phyloP scores from a whole-genome alignment of 2,329 filamentous ascomycete genomes.

The Aspergillus jensenii region DNA sequence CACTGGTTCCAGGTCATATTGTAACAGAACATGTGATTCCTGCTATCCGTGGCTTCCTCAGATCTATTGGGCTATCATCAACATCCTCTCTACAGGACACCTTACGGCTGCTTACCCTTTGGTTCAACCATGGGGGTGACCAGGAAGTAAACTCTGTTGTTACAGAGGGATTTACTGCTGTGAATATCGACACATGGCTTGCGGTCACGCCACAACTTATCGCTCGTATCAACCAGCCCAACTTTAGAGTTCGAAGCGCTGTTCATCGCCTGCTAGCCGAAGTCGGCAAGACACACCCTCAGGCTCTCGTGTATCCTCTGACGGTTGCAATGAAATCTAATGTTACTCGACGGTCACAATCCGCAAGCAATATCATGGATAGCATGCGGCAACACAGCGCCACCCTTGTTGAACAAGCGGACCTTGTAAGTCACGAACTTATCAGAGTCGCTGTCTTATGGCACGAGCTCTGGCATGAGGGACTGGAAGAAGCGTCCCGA shows the following conservation, averaged over 20 bases:
- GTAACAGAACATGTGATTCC: constrained; percentile 89
- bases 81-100: constrained; percentile 96
- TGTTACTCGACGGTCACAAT: constrained; percentile 77
- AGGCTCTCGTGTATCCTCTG: constrained; percentile 93
- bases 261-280: constrained; percentile 92
- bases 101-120: constrained; percentile 84
- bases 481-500: constrained; percentile 90
- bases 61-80: constrained; percentile 87
- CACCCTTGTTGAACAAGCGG: constrained; percentile 89
- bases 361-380: constrained; percentile 93
- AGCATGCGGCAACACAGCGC: constrained; percentile 95
- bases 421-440: constrained; percentile 91
- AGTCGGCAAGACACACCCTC: constrained; percentile 89
- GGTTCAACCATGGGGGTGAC: constrained; percentile 91
- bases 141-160: constrained; percentile 85
- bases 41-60: constrained; percentile 94
- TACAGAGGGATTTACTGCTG: constrained; percentile 83
- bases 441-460: constrained; percentile 96
- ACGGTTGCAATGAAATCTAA: constrained; percentile 98
- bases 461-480: constrained; percentile 99
- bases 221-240: constrained; percentile 94
- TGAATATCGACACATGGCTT: constrained; percentile 97
- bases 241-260: constrained; percentile 79
- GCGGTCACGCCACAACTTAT: constrained; percentile 98
- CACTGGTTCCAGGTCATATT: constrained; percentile 63